phyloP scores from a whole-genome alignment of 148 eudicot genomes.

The Rhododendron kiyosumense region DNA sequence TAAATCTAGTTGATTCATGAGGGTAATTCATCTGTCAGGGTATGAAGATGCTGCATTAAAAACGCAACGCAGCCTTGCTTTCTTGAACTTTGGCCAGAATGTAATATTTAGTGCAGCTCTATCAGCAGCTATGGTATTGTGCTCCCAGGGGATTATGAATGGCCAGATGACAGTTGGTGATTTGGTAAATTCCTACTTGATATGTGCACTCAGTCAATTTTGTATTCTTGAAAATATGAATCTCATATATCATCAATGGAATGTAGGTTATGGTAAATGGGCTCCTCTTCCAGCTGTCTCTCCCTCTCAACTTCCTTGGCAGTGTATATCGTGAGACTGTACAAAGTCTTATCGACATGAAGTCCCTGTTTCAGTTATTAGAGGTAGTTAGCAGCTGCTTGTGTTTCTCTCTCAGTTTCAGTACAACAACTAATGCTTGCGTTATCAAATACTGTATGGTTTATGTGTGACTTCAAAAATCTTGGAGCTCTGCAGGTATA shows the following conservation, averaged over 20 bases:
- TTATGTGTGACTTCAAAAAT: background rate
- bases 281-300: slow-evolving; percentile 87
- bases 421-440: background rate
- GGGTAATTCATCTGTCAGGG: slow-evolving; percentile 34
- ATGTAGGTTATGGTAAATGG: slow-evolving; percentile 95
- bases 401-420: background rate
- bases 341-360: slow-evolving; percentile 94
- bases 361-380: slow-evolving; percentile 83
- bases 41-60: slow-evolving; percentile 92
- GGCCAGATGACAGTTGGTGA: slow-evolving; percentile 92
- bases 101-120: slow-evolving; percentile 75
- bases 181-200: slow-evolving; percentile 46
- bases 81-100: slow-evolving; percentile 83
- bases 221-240: background rate
- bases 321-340: slow-evolving; percentile 94
- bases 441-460: background rate
- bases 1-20: background rate
- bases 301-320: slow-evolving; percentile 95
- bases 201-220: background rate
- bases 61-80: slow-evolving; percentile 95
- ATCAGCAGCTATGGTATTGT: slow-evolving; percentile 84
- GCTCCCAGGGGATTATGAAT: slow-evolving; percentile 72
- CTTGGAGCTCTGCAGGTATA: background rate
- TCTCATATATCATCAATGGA: background rate
- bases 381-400: slow-evolving; percentile 49